Percentiles rank a stretch among this genome's conserved stretches.
Conservation (phyloP, 1,284 basidiomycete genomes). For the Takashimella tepidaria region DNA sequence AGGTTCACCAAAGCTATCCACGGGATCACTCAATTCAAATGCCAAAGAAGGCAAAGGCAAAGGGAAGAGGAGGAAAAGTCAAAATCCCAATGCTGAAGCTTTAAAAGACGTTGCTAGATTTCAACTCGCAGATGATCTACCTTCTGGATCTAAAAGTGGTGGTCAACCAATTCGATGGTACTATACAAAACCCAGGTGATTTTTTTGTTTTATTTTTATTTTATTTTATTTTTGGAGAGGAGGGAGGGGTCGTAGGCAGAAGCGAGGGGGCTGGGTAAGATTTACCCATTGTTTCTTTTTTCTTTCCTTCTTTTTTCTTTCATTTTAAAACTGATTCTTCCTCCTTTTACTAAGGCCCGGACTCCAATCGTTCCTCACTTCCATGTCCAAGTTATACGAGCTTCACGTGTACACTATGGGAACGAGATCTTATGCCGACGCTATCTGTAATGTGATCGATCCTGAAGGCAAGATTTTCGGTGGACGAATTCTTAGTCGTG, state of each 20-base stretch:
- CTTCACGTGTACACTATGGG: constrained; percentile 99
- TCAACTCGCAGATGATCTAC: constrained; percentile 70
- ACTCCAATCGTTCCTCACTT: constrained; percentile 68
- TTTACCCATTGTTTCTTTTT: no score
- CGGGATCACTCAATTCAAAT: no score
- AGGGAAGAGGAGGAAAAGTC: constrained; percentile 20
- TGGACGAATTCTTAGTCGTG: constrained; percentile 80
- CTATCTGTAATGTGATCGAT: constrained; percentile 91
- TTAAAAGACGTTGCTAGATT: constrained; percentile 81
- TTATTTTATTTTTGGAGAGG: no score
- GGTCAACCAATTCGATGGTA: constrained; percentile 61
- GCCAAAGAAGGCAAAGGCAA: background rate
- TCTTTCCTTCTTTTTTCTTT: no score
- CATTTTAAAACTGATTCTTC: no score
- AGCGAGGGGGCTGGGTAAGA: no score
- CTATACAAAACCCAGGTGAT: constrained; percentile 91
- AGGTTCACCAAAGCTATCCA: constrained; percentile 14
- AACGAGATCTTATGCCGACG: constrained; percentile 90
- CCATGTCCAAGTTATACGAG: constrained; percentile 76
- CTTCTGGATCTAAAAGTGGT: constrained; percentile 48
- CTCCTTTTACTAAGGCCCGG: constrained; percentile 76
- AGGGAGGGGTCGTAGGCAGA: no score
- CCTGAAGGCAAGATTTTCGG: constrained; percentile 81
- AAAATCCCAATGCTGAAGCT: constrained; percentile 43
- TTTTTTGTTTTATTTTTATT: no score